Evolutionary conservation across 1,284 basidiomycete species (phyloP).

Genomic region (Chalciporus sp.): DNA sequence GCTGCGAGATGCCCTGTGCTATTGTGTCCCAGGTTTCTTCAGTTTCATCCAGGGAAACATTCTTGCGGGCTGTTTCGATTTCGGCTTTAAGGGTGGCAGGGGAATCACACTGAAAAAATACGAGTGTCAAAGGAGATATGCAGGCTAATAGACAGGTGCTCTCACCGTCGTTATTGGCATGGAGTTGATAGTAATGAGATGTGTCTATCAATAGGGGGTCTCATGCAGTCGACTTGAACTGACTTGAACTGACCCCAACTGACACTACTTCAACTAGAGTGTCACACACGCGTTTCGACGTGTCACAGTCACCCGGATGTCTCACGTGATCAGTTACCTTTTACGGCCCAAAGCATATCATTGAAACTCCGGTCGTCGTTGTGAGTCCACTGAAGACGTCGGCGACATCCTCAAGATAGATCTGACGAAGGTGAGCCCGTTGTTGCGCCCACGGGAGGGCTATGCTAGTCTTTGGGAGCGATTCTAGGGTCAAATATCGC

Average conservation of each 20-base stretch:
- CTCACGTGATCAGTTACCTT: conserved; percentile 24
- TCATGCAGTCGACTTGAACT: conserved; percentile 13
- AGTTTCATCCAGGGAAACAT: conserved; percentile 63
- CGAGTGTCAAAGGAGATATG: conserved; percentile 2
- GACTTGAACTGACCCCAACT: neutral
- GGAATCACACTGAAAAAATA: conserved; percentile 36
- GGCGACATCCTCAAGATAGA: conserved; percentile 18
- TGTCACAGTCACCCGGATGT: conserved; percentile 17
- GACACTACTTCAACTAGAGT: conserved; percentile 1
- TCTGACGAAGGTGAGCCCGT: conserved; percentile 29
- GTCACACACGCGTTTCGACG: conserved; percentile 27
- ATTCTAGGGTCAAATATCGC: neutral
- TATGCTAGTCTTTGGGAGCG: neutral
- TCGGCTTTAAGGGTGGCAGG: conserved; percentile 39
- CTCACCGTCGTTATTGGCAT: conserved; percentile 37
- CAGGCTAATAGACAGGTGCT: rapidly evolving
- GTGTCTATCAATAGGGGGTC: conserved; percentile 4
- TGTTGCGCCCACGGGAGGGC: neutral
- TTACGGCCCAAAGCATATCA: conserved; percentile 25
- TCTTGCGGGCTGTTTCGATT: conserved; percentile 44
- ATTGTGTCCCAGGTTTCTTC: conserved; percentile 88
- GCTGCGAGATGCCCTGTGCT: conserved; percentile 50
- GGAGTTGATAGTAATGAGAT: conserved; percentile 8
- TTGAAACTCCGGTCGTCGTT: conserved; percentile 28
- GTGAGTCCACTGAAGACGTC: conserved; percentile 13